Conservation (phyloP, 208 protist genomes). For the Acanthamoeba lenticulata region DNA sequence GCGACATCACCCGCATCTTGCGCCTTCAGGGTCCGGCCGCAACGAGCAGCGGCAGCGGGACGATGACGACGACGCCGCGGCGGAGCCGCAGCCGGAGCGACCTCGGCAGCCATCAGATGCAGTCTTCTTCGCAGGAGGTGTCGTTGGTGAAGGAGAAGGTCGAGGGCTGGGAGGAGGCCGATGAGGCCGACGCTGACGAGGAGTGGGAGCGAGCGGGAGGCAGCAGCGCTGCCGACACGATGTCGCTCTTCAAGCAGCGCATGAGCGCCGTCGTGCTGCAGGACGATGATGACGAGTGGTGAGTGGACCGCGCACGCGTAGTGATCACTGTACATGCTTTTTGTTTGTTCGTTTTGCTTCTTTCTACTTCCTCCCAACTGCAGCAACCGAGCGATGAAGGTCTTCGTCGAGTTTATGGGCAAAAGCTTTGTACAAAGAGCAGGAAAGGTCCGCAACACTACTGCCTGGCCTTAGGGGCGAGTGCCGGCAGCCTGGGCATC, state of each 20-base stretch:
- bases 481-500: too few species aligned
- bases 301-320: background rate
- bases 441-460: background rate
- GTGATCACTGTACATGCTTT: background rate
- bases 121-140: too few species aligned
- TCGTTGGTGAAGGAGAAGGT: background rate
- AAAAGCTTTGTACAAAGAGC: background rate
- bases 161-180: slow-evolving; percentile 8
- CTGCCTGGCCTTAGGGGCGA: background rate
- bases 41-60: background rate
- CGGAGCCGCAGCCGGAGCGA: background rate
- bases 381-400: too few species aligned
- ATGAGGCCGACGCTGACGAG: background rate
- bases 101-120: too few species aligned
- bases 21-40: background rate
- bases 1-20: background rate
- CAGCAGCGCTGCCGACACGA: background rate
- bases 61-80: too few species aligned
- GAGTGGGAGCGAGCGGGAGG: background rate
- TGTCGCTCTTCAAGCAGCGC: slow-evolving; percentile 25
- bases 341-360: background rate
- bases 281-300: slow-evolving; percentile 36
- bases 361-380: too few species aligned
- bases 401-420: too few species aligned
- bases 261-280: background rate